phyloP scores from a whole-genome alignment of 1,284 basidiomycete genomes.

The Golubevia sp. region DNA sequence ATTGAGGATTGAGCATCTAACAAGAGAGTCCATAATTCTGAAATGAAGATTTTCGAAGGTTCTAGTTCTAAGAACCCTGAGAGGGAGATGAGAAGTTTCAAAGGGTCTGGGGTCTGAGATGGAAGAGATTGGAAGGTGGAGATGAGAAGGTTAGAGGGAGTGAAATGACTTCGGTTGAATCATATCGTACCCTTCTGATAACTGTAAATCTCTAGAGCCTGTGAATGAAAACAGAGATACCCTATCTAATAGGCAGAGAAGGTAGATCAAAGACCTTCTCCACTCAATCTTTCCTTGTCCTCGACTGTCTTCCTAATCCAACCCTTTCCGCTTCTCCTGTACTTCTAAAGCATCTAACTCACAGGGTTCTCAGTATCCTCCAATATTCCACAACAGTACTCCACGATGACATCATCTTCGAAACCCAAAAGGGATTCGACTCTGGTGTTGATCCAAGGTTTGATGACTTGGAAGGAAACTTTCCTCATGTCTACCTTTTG shows the following conservation, averaged over 20 bases:
- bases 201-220: no score
- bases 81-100: constrained; percentile 48
- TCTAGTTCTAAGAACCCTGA: constrained; percentile 48
- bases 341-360: no score
- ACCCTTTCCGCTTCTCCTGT: no score
- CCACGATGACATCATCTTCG: constrained; percentile 58
- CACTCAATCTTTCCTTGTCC: no score
- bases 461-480: constrained; percentile 38
- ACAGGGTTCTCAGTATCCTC: constrained; percentile 31
- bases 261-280: no score
- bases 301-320: no score
- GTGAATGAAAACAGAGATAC: no score
- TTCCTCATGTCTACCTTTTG: constrained; percentile 44
- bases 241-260: no score
- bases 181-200: no score
- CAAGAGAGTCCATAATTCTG: constrained; percentile 48
- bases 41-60: constrained; percentile 39
- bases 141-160: not conserved
- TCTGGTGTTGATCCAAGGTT: constrained; percentile 40
- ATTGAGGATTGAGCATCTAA: constrained; percentile 43
- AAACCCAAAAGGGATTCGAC: constrained; percentile 47
- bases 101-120: constrained; percentile 34
- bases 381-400: constrained; percentile 43
- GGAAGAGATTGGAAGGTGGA: not conserved
- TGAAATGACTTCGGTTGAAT: no score